These are phyloP conservation scores for Vaccinium macrocarpon DNA, from an alignment of 148 eudicot genomes.

Conservation along the genomic window DNA sequence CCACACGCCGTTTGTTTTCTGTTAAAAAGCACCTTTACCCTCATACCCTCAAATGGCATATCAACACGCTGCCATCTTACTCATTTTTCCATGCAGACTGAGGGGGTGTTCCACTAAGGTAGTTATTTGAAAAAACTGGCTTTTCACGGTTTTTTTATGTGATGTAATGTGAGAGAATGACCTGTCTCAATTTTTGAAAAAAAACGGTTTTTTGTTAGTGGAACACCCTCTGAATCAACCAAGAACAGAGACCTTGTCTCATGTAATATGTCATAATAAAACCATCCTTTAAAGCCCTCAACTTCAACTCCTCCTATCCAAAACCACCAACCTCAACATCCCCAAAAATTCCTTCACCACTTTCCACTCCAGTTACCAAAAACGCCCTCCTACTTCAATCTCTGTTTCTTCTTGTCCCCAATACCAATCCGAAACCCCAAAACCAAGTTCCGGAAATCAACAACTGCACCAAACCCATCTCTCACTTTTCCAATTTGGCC, in stretches of 20 bases:
- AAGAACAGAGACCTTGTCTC: background rate
- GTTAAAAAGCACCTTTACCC: too few species aligned
- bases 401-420: constrained; percentile 15
- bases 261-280: constrained; percentile 5
- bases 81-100: too few species aligned
- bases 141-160: too few species aligned
- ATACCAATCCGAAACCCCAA: constrained; percentile 3
- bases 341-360: constrained; percentile 7
- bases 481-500: constrained; percentile 6
- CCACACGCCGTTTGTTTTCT: too few species aligned
- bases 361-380: constrained; percentile 8
- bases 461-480: constrained; percentile 21
- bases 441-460: constrained; percentile 19
- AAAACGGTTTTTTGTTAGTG: too few species aligned
- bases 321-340: background rate
- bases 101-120: too few species aligned
- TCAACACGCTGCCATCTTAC: too few species aligned
- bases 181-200: too few species aligned
- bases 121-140: too few species aligned
- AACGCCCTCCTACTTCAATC: constrained; percentile 24
- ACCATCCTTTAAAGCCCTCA: background rate
- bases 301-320: background rate
- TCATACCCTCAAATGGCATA: too few species aligned
- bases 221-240: too few species aligned
- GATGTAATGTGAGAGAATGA: too few species aligned